Base-by-base conservation (phyloP, 2,329 filamentous ascomycete species). In the Neofusicoccum sp. region DNA sequence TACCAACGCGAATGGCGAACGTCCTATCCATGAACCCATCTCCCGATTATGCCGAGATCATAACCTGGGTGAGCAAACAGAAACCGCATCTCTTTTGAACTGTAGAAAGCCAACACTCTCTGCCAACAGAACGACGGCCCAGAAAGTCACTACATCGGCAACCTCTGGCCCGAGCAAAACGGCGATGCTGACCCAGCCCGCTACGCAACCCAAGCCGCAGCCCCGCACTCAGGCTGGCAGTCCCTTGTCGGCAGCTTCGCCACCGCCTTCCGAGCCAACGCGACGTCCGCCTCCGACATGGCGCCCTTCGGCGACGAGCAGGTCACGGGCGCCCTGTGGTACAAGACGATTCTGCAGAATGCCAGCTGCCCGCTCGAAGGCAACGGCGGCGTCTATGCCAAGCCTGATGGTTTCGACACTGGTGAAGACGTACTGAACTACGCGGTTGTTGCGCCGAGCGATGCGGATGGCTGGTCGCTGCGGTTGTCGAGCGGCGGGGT, bases 71-170 rank as follows among this genome's bases (percentile, higher is more conserved):
- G n/a, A n/a, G n/a, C n/a, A n/a, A n/a, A n/a, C n/a, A n/a, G n/a
- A n/a, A n/a, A n/a, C n/a, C n/a, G n/a, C n/a, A n/a, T n/a, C n/a
- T n/a, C n/a, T n/a, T n/a, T n/a, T n/a, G n/a, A 24, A 7, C 30
- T 20, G 2, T 20, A 9, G n/a, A 14, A 49, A 49, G n/a, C 33
- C 14, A 26, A 14, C 30, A 1, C n/a, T 2, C 3, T 7, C 24
- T 11, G 7, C 8, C 11, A 12, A n/a, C 47, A 51, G 49, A 74
- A 76, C 59, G 72, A 75, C 57, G 73, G 70, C 1, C 70, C 71
- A 14, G 73, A 75, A 59, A 70, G 68, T 61, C 75, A 76, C 63
- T 76, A 77, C 64, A 69, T 76, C 40, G 73, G 73, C 30, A 67
- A 68, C 14, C 66, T 69, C 34, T 73, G 70, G 69, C 60, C 67